Conservation (phyloP, 2,329 filamentous ascomycete species). For the Verticillium nubilum region DNA sequence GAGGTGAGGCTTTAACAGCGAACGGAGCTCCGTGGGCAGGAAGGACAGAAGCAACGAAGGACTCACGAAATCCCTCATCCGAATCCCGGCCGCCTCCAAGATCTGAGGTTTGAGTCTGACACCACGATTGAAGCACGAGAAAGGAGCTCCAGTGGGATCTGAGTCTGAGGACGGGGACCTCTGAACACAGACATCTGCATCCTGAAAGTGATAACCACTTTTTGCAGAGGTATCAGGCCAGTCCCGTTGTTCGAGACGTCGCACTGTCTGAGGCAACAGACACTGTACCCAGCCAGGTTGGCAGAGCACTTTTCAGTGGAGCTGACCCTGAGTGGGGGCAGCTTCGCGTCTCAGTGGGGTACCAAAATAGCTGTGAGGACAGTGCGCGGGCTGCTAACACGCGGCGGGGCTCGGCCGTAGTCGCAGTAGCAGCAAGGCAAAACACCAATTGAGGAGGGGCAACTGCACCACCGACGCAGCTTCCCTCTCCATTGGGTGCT, state of each 20-base stretch:
- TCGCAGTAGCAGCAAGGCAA: neutral
- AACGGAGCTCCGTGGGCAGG: neutral
- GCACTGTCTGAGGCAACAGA: neutral
- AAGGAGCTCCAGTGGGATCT: neutral
- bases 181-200: neutral
- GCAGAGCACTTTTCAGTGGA: neutral
- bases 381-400: neutral
- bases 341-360: neutral
- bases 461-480: neutral
- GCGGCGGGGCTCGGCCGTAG: neutral
- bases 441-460: slow-evolving; percentile 5
- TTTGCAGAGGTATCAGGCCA: neutral
- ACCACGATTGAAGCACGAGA: neutral
- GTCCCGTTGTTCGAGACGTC: neutral
- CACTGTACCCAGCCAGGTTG: neutral
- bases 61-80: neutral
- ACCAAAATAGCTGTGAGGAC: neutral
- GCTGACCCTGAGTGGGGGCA: neutral
- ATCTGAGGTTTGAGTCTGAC: neutral
- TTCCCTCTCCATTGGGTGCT: neutral
- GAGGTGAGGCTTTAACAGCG: neutral
- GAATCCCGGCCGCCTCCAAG: neutral
- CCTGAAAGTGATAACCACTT: neutral
- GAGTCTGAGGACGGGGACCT: neutral
- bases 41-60: neutral